These are phyloP conservation scores for Spergularia marina DNA, from an alignment of 148 eudicot species.

Conservation along the genomic window DNA sequence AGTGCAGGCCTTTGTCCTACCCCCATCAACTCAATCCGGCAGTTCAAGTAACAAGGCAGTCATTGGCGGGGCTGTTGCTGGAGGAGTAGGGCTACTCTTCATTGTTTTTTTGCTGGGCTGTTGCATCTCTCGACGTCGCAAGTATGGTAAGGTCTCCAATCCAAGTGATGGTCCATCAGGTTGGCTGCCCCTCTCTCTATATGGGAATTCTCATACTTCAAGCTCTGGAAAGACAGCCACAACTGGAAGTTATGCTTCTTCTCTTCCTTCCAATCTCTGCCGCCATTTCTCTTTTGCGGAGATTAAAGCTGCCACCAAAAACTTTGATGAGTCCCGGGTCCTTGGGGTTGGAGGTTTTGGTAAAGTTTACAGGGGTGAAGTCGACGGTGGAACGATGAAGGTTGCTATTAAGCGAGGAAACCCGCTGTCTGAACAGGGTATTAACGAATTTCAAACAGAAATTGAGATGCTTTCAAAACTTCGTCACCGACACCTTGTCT, in stretches of 20 bases:
- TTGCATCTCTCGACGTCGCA: conserved; percentile 40
- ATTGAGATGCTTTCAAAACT: conserved; percentile 97
- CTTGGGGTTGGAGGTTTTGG: conserved; percentile 98
- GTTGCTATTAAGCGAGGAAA: conserved; percentile 95
- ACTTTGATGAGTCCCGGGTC: conserved; percentile 84
- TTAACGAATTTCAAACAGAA: conserved; percentile 93
- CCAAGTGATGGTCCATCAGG: conserved; percentile 82
- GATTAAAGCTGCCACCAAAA: conserved; percentile 84
- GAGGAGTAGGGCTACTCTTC: conserved; percentile 48
- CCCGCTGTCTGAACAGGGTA: conserved; percentile 84
- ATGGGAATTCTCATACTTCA: conserved; percentile 85
- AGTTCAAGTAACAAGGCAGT: conserved; percentile 36
- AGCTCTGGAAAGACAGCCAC: conserved; percentile 79
- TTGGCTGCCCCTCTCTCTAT: conserved; percentile 92
- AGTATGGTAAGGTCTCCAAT: conserved; percentile 53
- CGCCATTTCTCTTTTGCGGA: conserved; percentile 90
- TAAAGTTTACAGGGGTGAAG: conserved; percentile 81
- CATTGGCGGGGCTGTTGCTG: conserved; percentile 80
- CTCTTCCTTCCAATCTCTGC: conserved; percentile 82
- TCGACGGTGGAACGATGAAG: conserved; percentile 64
- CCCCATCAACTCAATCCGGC: conserved; percentile 16
- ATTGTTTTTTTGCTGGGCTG: conserved; percentile 55
- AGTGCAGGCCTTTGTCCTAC: conserved; percentile 26
- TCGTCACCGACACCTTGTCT: conserved; percentile 93
- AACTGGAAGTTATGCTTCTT: conserved; percentile 82